phyloP scores from a whole-genome alignment of 495 filamentous ascomycete species.

The Xylaria grammica region DNA sequence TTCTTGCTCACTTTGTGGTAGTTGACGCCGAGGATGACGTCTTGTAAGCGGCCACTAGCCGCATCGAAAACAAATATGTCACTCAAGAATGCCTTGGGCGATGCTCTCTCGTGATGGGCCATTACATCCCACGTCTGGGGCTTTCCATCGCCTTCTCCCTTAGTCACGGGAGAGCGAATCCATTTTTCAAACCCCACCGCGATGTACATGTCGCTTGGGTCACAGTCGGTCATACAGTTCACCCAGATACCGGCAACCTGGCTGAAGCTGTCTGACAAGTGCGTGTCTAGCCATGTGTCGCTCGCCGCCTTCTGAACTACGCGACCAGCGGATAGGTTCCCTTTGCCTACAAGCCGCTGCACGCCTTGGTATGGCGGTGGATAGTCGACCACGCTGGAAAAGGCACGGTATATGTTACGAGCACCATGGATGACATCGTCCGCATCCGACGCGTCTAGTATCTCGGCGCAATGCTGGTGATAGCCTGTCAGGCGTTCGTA shows the following conservation, averaged over 20 bases:
- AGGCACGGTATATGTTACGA: constrained; percentile 45
- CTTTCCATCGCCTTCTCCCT: constrained; percentile 27
- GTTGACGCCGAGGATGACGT: constrained; percentile 54
- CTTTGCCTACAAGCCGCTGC: constrained; percentile 45
- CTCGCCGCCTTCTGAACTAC: constrained; percentile 35
- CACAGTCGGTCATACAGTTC: constrained; percentile 52
- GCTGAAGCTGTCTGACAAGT: constrained; percentile 43
- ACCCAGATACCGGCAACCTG: constrained; percentile 57
- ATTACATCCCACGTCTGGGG: constrained; percentile 49
- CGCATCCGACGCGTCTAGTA: constrained; percentile 40
- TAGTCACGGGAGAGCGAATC: constrained; percentile 41
- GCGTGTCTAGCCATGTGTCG: constrained; percentile 40
- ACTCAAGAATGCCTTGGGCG: constrained; percentile 40
- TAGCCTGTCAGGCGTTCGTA: constrained; percentile 48
- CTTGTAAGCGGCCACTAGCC: constrained; percentile 39
- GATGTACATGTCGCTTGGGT: constrained; percentile 47
- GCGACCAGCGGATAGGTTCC: constrained; percentile 46
- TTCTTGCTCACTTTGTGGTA: constrained; percentile 47
- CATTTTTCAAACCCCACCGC: constrained; percentile 46
- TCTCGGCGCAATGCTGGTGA: constrained; percentile 34
- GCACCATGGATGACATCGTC: constrained; percentile 54
- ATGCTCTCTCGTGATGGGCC: constrained; percentile 39
- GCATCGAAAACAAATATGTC: constrained; percentile 58
- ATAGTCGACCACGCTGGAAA: constrained; percentile 50
- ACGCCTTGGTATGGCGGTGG: constrained; percentile 42